Evolutionary conservation across 2,329 filamentous ascomycete genomes (phyloP).

Genomic region (Blumeria hordei): DNA sequence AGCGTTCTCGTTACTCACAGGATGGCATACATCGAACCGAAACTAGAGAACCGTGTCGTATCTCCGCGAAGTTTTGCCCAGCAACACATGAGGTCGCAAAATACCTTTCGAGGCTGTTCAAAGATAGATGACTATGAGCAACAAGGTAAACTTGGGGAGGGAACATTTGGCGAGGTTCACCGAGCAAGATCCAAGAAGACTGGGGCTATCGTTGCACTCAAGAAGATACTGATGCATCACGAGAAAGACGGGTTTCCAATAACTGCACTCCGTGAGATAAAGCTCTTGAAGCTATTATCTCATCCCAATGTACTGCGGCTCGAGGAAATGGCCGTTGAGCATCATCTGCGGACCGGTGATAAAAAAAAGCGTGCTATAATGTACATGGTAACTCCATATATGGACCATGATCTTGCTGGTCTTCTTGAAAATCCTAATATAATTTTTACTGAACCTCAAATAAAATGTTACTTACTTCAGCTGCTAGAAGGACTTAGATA

Average conservation of each 20-base stretch:
- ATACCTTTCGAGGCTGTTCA: conserved; percentile 63
- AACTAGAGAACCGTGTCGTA: conserved; percentile 11
- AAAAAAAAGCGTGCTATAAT: conserved; percentile 66
- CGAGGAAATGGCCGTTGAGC: conserved; percentile 91
- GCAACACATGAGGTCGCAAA: conserved; percentile 23
- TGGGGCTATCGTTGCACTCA: conserved; percentile 59
- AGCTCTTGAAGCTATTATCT: conserved; percentile 82
- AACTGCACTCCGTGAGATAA: conserved; percentile 89
- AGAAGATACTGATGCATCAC: conserved; percentile 99
- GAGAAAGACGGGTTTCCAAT: conserved; percentile 99
- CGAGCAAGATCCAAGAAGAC: conserved; percentile 59
- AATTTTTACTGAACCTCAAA: conserved; percentile 65
- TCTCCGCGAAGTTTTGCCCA: conserved; percentile 32
- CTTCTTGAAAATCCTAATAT: conserved; percentile 87
- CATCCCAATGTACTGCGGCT: conserved; percentile 71
- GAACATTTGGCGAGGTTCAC: conserved; percentile 94
- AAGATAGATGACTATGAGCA: conserved; percentile 60
- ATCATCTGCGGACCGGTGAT: conserved; percentile 31
- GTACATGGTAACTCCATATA: conserved; percentile 98
- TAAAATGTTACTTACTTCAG: conserved; percentile 95
- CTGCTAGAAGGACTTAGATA: conserved; percentile 75
- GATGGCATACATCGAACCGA: conserved; percentile 1
- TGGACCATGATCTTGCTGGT: conserved; percentile 96
- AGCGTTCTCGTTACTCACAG: not conserved
- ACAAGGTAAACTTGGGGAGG: conserved; percentile 68